Conservation (phyloP, 2,329 filamentous ascomycete genomes). For the Huntiella moniliformis region DNA sequence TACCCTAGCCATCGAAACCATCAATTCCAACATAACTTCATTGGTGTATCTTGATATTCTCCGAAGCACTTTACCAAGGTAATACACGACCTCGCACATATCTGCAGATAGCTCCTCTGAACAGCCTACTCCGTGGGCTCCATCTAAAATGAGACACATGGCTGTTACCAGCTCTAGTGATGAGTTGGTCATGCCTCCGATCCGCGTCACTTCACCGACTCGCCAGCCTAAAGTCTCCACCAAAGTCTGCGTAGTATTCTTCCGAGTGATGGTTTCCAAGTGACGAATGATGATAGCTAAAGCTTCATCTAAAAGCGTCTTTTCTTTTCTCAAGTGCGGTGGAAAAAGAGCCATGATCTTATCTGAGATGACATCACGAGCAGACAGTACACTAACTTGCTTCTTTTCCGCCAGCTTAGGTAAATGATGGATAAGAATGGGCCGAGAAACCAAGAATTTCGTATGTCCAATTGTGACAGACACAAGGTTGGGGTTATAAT, state of each 20-base stretch:
- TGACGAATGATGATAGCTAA: conserved; percentile 2
- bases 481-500: conserved; percentile 5
- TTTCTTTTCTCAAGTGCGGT: background rate
- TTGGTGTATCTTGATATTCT: conserved; percentile 8
- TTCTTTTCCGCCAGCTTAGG: background rate
- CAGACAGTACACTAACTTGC: background rate
- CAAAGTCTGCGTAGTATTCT: background rate
- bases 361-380: background rate
- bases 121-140: conserved; percentile 16
- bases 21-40: conserved; percentile 12
- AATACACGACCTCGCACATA: conserved; percentile 15
- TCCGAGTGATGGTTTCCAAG: conserved; percentile 2
- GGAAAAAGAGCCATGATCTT: background rate
- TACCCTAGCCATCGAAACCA: conserved; percentile 15
- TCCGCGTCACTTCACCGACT: background rate
- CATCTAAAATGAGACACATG: conserved; percentile 17
- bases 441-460: conserved; percentile 3
- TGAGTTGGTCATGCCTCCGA: background rate
- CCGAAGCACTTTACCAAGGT: conserved; percentile 14
- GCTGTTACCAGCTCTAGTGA: conserved; percentile 12
- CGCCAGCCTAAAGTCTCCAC: background rate
- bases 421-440: background rate
- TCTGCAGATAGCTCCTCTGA: conserved; percentile 14
- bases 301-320: background rate
- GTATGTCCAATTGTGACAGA: conserved; percentile 1